Base-by-base conservation (phyloP, 768 basidiomycete species). In the Russula dissimulans region DNA sequence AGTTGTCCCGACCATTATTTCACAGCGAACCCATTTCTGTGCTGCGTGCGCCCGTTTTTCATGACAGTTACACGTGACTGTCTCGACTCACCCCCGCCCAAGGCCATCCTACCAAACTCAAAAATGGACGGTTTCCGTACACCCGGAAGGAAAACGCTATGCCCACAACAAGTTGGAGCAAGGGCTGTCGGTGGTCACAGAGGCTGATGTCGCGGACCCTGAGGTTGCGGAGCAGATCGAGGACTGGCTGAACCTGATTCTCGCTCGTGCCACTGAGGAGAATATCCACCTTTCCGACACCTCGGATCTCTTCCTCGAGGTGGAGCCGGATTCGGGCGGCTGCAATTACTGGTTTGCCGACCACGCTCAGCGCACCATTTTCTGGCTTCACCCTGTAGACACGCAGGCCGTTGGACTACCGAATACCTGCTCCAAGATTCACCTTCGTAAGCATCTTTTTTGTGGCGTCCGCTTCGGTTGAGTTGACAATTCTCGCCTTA, bases 71-170 rank as follows among this genome's bases (percentile, higher is more conserved):
- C 38, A 3, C 26, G 17, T 5, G 5, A 31, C 12, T 1, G 9
- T 22, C 18, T 43, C 11, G 4, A 38, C 51, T 31, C 39, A 57
- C 45, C 0, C 29, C 2, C 5, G 11, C 22, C 9, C 12, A 57
- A 51, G 60, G 1, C 56, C 60, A 1, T 52, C 56, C 2, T 62
- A 62, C 31, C 45, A 22, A 36, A 36, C 60, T 38, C 31, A 32
- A 18, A n/a, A 34, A 3, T 62, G 60, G 60, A 53, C 41, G 0
- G 26, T 48, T 3, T 52, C 56, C 6, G 1, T 47, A 42, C 60
- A 62, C 4, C 50, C 60, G 10, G 60, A 62, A n/a, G 60, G 60
- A 17, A 62, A 54, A 34, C 39, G 45, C 18, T 62, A 62, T 4
- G 39, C 56, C 0, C 39, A 57, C 26, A 38, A 32, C 15, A 15